Evolutionary conservation across 2,329 filamentous ascomycete species (phyloP).

Genomic region (Venturia oleaginea): DNA sequence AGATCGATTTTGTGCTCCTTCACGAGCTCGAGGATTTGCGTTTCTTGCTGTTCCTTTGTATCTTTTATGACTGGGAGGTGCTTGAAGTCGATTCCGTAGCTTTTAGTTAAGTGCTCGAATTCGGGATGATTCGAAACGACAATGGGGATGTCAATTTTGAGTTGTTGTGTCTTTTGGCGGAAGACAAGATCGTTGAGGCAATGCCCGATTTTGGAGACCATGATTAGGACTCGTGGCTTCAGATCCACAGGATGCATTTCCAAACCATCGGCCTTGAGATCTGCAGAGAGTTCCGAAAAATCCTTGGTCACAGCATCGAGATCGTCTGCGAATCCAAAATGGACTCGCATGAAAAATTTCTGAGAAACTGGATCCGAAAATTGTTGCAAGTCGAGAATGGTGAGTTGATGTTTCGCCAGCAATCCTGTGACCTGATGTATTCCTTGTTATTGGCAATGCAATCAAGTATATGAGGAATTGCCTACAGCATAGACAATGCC

Average conservation of each 20-base stretch:
- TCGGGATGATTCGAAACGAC: constrained; percentile 83
- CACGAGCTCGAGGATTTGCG: constrained; percentile 61
- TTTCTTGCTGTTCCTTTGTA: constrained; percentile 67
- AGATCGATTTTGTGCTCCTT: constrained; percentile 62
- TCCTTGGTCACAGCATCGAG: constrained; percentile 28
- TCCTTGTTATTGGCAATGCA: neutral
- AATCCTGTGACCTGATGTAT: constrained; percentile 58
- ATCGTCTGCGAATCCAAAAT: constrained; percentile 22
- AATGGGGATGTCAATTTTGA: constrained; percentile 65
- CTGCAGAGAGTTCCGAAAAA: constrained; percentile 52
- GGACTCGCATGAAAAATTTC: constrained; percentile 64
- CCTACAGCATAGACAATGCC: constrained; percentile 65
- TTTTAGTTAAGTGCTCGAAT: constrained; percentile 79
- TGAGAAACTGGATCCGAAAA: constrained; percentile 67
- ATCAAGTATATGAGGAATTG: no score
- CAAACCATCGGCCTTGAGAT: constrained; percentile 58
- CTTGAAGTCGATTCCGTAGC: constrained; percentile 72
- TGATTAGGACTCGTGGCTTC: constrained; percentile 72
- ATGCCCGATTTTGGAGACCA: constrained; percentile 85
- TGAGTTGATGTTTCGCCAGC: constrained; percentile 63
- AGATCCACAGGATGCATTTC: constrained; percentile 57
- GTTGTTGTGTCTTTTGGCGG: constrained; percentile 64
- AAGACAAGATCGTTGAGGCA: constrained; percentile 78
- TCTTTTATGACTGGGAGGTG: constrained; percentile 73
- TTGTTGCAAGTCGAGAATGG: constrained; percentile 77